Conservation (phyloP, 148 eudicot genomes). For the Polygonum maritimum region DNA sequence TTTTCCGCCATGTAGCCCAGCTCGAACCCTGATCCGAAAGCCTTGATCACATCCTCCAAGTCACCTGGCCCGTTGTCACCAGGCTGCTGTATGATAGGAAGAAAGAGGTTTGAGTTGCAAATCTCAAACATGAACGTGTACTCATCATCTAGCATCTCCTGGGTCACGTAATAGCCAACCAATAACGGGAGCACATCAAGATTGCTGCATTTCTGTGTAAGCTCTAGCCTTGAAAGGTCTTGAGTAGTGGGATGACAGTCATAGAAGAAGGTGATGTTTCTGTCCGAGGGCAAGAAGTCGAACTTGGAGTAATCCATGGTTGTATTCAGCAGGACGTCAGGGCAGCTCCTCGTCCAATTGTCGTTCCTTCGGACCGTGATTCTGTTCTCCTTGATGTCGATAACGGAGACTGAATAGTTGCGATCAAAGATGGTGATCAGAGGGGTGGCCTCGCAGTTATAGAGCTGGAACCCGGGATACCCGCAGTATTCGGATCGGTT, state of each 20-base stretch:
- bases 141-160: background rate
- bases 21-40: background rate
- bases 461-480: background rate
- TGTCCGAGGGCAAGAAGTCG: background rate
- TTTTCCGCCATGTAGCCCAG: background rate
- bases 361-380: no score
- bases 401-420: background rate
- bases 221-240: background rate
- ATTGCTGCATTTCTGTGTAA: no score
- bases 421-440: background rate
- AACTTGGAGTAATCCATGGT: no score
- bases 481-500: background rate
- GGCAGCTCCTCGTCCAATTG: no score
- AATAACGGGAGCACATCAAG: no score
- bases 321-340: no score
- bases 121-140: no score
- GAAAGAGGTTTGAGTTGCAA: background rate
- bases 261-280: slow-evolving; percentile 5
- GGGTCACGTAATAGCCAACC: background rate
- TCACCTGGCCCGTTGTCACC: no score
- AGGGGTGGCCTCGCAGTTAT: background rate
- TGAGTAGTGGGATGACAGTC: background rate
- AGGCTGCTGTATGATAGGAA: no score
- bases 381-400: no score
- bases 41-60: no score